Evolutionary conservation across 805 yeast genomes (phyloP), one percentile per base, ranked within the genome.

Genomic region (Starmera quercuum): DNA sequence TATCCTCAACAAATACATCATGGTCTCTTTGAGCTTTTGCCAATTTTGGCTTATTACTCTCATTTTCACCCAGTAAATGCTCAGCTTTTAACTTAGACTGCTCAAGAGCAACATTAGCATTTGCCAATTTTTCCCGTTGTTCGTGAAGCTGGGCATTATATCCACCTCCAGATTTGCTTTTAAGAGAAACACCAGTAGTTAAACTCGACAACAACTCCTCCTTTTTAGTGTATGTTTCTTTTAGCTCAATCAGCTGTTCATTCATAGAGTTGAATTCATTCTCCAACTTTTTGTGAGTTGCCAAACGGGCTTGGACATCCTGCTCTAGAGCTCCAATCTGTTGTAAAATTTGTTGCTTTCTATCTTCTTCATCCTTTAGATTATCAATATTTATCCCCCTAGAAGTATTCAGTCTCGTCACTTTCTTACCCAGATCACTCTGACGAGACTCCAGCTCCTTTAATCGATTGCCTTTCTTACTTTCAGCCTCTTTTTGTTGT

Each of bases 121-220:
- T 68, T 30, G 77, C 70, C 6, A 78, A 53, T 26, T 63, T 66
- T 17, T 68, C 68, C 44, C 79, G 80, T 7, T 75, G 76, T 30
- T 73, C 76, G 37, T 73, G 73, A 27, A 87, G 58, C 46, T 86
- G 95, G 3, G 78, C 69, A 40, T 68, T 61, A 55, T 84, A 88
- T 7, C 96, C 96, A 22, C 83, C 78, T 46, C 78, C 81, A 0
- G 78, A 63, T 23, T 64, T 67, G 35, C 94, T 95, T 38, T 74
- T 78, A 0, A 94, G 74, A 0, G 95, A 83, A n/a, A 88, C 78
- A 47, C 97, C 96, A 0, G 95, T 85, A 0, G 87, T 77, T 26
- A 88, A 64, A 1, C 94, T 79, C 0, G 92, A 82, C 8, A 85
- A 59, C 9, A 88, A 64, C 40, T 88, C 96, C 46, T 84, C 90